These are phyloP conservation scores for Infundibulicybe gibba DNA, from an alignment of 768 basidiomycete species.

Conservation along the genomic window DNA sequence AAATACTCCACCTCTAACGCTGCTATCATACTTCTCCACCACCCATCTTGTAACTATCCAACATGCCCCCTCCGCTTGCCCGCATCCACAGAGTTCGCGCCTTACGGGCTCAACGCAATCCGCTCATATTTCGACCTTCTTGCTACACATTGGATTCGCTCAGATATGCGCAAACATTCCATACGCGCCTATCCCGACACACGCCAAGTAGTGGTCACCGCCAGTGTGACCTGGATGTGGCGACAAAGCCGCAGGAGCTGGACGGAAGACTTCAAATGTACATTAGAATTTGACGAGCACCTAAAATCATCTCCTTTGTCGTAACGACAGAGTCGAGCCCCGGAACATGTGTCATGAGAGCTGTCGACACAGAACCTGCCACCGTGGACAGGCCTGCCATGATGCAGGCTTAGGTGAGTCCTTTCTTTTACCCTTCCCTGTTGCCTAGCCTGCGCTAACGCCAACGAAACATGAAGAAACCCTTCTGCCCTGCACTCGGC, in stretches of 20 bases:
- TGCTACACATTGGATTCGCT: constrained; percentile 40
- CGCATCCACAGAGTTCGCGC: constrained; percentile 28
- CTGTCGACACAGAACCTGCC: constrained; percentile 40
- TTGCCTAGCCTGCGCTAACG: no score
- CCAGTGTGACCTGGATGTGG: constrained; percentile 45
- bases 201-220: constrained; percentile 27
- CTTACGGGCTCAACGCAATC: constrained; percentile 40
- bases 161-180: constrained; percentile 19
- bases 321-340: constrained; percentile 34
- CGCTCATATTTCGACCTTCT: constrained; percentile 49
- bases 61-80: constrained; percentile 32
- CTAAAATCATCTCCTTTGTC: constrained; percentile 38
- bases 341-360: constrained; percentile 44
- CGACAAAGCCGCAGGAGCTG: constrained; percentile 36
- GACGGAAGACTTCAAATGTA: constrained; percentile 43
- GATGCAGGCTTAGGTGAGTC: constrained; percentile 5
- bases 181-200: constrained; percentile 17
- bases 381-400: not conserved
- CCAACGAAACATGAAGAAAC: no score
- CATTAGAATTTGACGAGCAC: constrained; percentile 38
- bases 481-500: no score
- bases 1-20: constrained; percentile 25
- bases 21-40: constrained; percentile 37
- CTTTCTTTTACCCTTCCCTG: no score
- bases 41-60: constrained; percentile 33